Conservation (phyloP, 148 eudicot genomes). For the Fagopyrum esculentum region DNA sequence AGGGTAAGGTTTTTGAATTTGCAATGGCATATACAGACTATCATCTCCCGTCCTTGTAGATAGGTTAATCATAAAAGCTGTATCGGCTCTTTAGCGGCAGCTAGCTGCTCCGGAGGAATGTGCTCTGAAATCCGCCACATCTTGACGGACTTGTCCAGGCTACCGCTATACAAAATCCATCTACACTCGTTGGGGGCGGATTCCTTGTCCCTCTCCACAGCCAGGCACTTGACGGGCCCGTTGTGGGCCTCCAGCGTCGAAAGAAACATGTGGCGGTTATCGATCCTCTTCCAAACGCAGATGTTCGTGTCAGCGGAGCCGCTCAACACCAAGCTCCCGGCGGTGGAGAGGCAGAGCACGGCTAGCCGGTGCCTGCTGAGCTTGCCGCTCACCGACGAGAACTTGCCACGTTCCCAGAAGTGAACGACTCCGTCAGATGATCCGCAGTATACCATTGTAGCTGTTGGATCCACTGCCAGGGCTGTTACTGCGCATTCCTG, state of each 20-base stretch:
- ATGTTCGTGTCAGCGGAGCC: slow-evolving; percentile 76
- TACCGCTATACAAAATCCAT: slow-evolving; percentile 63
- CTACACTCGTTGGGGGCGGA: background rate
- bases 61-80: too few relatives aligned
- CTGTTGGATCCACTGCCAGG: slow-evolving; percentile 35
- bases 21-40: too few relatives aligned
- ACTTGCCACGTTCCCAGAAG: slow-evolving; percentile 43
- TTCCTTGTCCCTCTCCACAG: slow-evolving; percentile 40
- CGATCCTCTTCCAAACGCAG: slow-evolving; percentile 55
- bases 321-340: slow-evolving; percentile 46
- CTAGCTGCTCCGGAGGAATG: background rate
- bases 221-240: slow-evolving; percentile 74
- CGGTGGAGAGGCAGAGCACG: slow-evolving; percentile 49
- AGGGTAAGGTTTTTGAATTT: too few relatives aligned
- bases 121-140: slow-evolving; percentile 51
- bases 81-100: background rate
- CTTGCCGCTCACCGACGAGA: slow-evolving; percentile 26
- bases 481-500: slow-evolving; percentile 79
- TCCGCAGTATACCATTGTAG: slow-evolving; percentile 42
- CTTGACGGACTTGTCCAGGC: slow-evolving; percentile 74
- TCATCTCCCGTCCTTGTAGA: too few relatives aligned
- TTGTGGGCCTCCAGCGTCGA: slow-evolving; percentile 50
- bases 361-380: slow-evolving; percentile 60
- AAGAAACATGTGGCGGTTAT: slow-evolving; percentile 29
- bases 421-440: slow-evolving; percentile 66